phyloP scores from a whole-genome alignment of 768 basidiomycete species.

The Zangia roseola region DNA sequence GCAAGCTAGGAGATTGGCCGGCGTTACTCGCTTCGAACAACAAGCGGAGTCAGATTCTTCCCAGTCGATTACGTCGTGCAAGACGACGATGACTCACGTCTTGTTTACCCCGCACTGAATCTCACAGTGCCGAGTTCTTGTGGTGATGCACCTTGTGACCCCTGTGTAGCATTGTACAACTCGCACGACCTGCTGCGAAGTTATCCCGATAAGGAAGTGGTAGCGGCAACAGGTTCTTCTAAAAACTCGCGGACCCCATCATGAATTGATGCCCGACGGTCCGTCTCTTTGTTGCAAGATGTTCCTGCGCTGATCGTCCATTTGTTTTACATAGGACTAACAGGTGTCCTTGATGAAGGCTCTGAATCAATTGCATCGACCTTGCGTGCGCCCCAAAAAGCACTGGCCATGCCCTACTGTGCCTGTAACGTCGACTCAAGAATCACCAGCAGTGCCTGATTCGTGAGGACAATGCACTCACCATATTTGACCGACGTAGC shows the following conservation, averaged over 20 bases:
- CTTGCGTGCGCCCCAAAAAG: no score
- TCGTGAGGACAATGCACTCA: background rate
- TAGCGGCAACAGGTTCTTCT: slow-evolving; percentile 1
- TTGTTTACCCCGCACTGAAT: slow-evolving; percentile 3
- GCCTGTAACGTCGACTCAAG: no score
- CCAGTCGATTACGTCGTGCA: no score
- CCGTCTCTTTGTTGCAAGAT: background rate
- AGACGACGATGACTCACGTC: no score
- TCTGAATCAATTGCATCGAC: no score
- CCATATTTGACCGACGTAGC: background rate
- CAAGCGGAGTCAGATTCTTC: no score
- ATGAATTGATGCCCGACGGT: background rate
- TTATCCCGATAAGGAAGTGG: slow-evolving; percentile 8
- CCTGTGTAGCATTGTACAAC: background rate
- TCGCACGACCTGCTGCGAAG: slow-evolving; percentile 10
- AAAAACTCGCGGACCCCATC: background rate
- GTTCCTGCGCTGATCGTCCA: slow-evolving; percentile 11
- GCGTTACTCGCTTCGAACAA: slow-evolving; percentile 1
- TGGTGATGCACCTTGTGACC: background rate
- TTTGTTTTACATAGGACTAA: no score
- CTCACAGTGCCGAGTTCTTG: background rate
- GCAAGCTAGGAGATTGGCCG: slow-evolving; percentile 9
- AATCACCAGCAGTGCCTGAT: no score
- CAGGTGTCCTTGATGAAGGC: no score
- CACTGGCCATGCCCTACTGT: no score